These are phyloP conservation scores for Rugosomyces carneus DNA, from an alignment of 1,284 basidiomycete species.

Conservation along the genomic window DNA sequence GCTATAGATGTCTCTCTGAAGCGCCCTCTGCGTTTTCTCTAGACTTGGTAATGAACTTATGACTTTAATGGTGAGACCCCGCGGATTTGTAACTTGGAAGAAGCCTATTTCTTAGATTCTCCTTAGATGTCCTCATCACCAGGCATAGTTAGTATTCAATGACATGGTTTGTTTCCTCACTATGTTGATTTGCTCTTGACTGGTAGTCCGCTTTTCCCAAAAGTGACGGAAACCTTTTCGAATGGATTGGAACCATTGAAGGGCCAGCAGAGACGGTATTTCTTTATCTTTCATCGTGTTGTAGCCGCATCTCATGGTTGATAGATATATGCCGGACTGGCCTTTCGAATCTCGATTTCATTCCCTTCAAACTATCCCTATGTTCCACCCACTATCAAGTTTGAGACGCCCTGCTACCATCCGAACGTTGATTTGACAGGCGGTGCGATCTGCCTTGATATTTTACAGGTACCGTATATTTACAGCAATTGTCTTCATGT, in stretches of 20 bases:
- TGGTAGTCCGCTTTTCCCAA: slow-evolving; percentile 77
- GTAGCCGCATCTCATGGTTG: slow-evolving; percentile 7
- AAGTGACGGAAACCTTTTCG: slow-evolving; percentile 74
- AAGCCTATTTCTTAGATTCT: neutral
- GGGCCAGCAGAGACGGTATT: slow-evolving; percentile 66
- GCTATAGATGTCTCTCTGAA: slow-evolving; percentile 5
- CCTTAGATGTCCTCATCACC: slow-evolving; percentile 77
- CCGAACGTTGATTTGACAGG: slow-evolving; percentile 78
- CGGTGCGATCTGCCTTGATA: slow-evolving; percentile 82
- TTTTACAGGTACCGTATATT: slow-evolving; percentile 53
- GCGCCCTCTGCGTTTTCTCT: slow-evolving; percentile 21
- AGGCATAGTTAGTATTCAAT: slow-evolving; percentile 55
- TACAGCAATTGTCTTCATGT: no score
- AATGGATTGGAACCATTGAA: slow-evolving; percentile 81
- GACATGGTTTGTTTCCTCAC: neutral
- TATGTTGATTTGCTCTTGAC: neutral
- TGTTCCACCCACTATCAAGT: slow-evolving; percentile 72
- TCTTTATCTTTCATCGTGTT: neutral
- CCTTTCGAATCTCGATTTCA: slow-evolving; percentile 73
- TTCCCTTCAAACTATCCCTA: slow-evolving; percentile 86
- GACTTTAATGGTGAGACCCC: slow-evolving; percentile 69
- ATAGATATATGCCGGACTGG: slow-evolving; percentile 71
- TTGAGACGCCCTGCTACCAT: slow-evolving; percentile 80
- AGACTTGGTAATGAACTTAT: slow-evolving; percentile 75
- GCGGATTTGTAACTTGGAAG: neutral